Evolutionary conservation across 2,329 filamentous ascomycete genomes (phyloP).

Genomic region (Arthroderma sp.): DNA sequence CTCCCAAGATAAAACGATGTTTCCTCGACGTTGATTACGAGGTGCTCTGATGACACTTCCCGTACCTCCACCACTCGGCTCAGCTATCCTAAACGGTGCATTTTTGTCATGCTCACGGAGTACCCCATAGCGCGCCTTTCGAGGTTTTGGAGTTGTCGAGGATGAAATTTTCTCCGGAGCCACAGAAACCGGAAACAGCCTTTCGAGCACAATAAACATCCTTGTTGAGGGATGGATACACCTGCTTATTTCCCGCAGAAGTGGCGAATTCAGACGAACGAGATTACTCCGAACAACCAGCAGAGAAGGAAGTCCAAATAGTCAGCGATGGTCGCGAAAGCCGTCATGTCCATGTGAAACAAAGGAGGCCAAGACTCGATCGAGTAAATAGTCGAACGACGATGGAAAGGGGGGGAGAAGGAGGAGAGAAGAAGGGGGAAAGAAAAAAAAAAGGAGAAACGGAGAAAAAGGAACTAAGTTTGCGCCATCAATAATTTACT

Average conservation of each 20-base stretch:
- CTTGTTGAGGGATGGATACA: background rate
- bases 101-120: background rate
- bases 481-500: background rate
- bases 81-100: background rate
- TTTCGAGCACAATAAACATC: background rate
- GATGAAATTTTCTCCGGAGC: background rate
- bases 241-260: background rate
- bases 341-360: background rate
- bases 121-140: too few species aligned
- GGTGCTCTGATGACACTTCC: too few species aligned
- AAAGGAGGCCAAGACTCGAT: background rate
- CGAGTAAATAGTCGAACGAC: background rate
- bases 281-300: too few species aligned
- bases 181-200: background rate
- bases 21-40: too few species aligned
- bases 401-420: background rate
- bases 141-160: background rate
- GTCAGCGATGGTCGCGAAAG: background rate
- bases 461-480: background rate
- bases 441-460: background rate
- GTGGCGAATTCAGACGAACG: background rate
- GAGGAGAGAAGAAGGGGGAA: background rate
- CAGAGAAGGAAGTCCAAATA: background rate
- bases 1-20: too few species aligned
- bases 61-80: background rate